Conservation (phyloP, 306 rosid species). For the Urtica urens region DNA sequence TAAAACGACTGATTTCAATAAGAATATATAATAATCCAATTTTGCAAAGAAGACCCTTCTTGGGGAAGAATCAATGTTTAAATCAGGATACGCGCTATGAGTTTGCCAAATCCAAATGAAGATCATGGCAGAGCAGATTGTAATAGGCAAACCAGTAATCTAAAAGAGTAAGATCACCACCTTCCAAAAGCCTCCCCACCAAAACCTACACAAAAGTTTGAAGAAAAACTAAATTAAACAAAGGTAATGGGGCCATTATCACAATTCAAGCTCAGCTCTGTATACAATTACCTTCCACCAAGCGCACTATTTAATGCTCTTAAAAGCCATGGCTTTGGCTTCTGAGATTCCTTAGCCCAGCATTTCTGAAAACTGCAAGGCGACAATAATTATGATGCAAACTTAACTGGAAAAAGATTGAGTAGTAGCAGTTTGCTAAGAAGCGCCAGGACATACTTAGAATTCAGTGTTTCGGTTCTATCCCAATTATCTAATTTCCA, state of each 20-base stretch:
- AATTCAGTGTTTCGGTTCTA: slow-evolving; percentile 60
- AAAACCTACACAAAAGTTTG: slow-evolving; percentile 49
- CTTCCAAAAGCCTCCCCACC: slow-evolving; percentile 97
- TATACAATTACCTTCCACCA: slow-evolving; percentile 61
- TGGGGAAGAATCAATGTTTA: background rate
- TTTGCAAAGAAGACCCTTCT: background rate
- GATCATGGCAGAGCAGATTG: background rate
- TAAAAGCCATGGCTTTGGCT: slow-evolving; percentile 84
- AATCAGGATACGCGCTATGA: background rate
- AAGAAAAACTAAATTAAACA: background rate
- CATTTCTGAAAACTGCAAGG: slow-evolving; percentile 61
- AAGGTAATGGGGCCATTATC: background rate
- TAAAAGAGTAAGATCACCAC: slow-evolving; percentile 22
- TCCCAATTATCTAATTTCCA: slow-evolving; percentile 96
- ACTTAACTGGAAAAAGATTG: slow-evolving; percentile 4
- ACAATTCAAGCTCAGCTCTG: slow-evolving; percentile 8
- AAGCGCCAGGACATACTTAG: slow-evolving; percentile 29
- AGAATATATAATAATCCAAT: background rate
- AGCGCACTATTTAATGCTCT: slow-evolving; percentile 75
- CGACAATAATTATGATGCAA: slow-evolving; percentile 13
- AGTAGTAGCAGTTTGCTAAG: slow-evolving; percentile 7
- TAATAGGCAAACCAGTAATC: background rate
- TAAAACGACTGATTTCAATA: background rate
- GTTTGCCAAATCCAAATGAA: background rate
- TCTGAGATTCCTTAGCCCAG: slow-evolving; percentile 69